phyloP scores from a whole-genome alignment of 2,329 filamentous ascomycete species.

The Cadophora malorum region DNA sequence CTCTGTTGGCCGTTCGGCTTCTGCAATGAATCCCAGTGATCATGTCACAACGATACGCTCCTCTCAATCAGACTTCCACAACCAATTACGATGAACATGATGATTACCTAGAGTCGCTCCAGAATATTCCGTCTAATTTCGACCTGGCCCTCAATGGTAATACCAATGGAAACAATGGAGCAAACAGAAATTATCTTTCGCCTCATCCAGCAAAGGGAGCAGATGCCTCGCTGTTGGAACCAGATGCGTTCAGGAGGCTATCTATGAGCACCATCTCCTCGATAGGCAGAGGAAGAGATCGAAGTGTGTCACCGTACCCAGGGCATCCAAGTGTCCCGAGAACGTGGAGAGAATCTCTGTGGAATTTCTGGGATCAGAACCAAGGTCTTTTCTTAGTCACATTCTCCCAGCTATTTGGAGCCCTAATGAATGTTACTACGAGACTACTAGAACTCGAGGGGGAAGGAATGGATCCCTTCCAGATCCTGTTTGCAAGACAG shows the following conservation, averaged over 20 bases:
- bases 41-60: slow-evolving; percentile 24
- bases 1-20: slow-evolving; percentile 17
- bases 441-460: slow-evolving; percentile 76
- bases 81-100: slow-evolving; percentile 31
- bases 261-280: slow-evolving; percentile 53
- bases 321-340: slow-evolving; percentile 8
- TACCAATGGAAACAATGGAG: slow-evolving; percentile 11
- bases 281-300: slow-evolving; percentile 36
- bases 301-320: slow-evolving; percentile 33
- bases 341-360: slow-evolving; percentile 32
- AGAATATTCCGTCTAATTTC: slow-evolving; percentile 41
- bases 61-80: slow-evolving; percentile 26
- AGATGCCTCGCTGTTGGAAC: slow-evolving; percentile 42
- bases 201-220: slow-evolving; percentile 26
- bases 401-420: slow-evolving; percentile 79
- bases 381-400: slow-evolving; percentile 77
- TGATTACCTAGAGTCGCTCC: slow-evolving; percentile 35
- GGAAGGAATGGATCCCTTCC: slow-evolving; percentile 79
- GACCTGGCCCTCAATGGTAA: slow-evolving; percentile 39
- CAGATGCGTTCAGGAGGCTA: slow-evolving; percentile 47
- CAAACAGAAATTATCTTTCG: slow-evolving; percentile 30
- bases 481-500: slow-evolving; percentile 85
- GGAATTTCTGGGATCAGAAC: slow-evolving; percentile 66
- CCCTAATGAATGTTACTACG: slow-evolving; percentile 84
- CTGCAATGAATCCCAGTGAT: slow-evolving; percentile 35